Percentiles rank a stretch among this genome's conserved stretches.
Conservation (phyloP, 2,329 filamentous ascomycete genomes). For the Hortaea werneckii region DNA sequence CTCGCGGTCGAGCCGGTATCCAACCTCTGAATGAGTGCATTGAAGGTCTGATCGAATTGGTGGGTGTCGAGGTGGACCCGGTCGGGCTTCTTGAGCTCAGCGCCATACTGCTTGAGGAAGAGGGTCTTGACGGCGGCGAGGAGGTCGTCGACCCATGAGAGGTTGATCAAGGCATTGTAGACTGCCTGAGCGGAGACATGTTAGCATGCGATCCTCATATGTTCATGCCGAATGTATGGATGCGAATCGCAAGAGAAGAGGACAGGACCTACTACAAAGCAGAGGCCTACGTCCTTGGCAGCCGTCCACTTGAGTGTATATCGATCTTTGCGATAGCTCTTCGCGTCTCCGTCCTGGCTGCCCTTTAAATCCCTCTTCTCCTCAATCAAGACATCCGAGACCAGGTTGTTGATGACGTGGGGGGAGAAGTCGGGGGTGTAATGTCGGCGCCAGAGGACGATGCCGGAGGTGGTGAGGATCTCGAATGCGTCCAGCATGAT, state of each 20-base stretch:
- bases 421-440: slow-evolving; percentile 65
- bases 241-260: neutral
- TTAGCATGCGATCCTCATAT: neutral
- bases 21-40: slow-evolving; percentile 79
- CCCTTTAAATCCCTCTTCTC: slow-evolving; percentile 79
- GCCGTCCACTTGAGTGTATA: slow-evolving; percentile 92
- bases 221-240: no score
- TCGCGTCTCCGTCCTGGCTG: slow-evolving; percentile 45
- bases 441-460: slow-evolving; percentile 89
- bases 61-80: slow-evolving; percentile 67
- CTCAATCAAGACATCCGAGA: slow-evolving; percentile 95
- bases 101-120: slow-evolving; percentile 81
- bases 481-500: slow-evolving; percentile 93
- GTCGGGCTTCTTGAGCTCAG: slow-evolving; percentile 72
- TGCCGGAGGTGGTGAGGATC: slow-evolving; percentile 88
- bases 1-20: slow-evolving; percentile 38
- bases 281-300: slow-evolving; percentile 83
- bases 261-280: slow-evolving; percentile 67
- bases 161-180: slow-evolving; percentile 87
- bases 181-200: slow-evolving; percentile 55
- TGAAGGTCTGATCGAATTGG: slow-evolving; percentile 85
- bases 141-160: slow-evolving; percentile 94
- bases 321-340: slow-evolving; percentile 76
- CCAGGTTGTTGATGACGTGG: slow-evolving; percentile 84
- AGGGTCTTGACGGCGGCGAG: slow-evolving; percentile 90